A percentile compares a stretch with the other conserved stretches of the same genome.
phyloP scores from a whole-genome alignment of 2,329 filamentous ascomycete species.

The Trichoderma polysporum region DNA sequence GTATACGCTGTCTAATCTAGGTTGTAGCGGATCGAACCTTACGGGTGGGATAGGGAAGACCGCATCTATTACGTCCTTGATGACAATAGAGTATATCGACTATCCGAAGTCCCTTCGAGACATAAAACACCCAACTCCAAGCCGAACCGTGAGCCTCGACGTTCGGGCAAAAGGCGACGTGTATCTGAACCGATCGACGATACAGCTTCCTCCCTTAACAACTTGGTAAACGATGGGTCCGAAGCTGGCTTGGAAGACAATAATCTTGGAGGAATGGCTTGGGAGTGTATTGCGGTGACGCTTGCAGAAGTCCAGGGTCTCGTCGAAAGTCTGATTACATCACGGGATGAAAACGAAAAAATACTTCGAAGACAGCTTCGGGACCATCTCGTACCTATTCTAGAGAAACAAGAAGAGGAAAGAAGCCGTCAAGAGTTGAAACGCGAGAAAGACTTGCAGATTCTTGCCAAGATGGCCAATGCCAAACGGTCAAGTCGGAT shows the following conservation, averaged over 20 bases:
- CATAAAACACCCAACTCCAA: slow-evolving; percentile 56
- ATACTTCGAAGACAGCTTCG: slow-evolving; percentile 68
- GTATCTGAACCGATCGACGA: slow-evolving; percentile 40
- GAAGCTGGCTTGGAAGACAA: slow-evolving; percentile 49
- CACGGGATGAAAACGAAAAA: slow-evolving; percentile 82
- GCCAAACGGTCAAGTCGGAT: slow-evolving; percentile 92
- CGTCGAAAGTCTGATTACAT: slow-evolving; percentile 68
- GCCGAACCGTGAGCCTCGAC: slow-evolving; percentile 47
- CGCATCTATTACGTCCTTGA: slow-evolving; percentile 88
- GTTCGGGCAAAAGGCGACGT: slow-evolving; percentile 72
- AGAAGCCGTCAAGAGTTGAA: slow-evolving; percentile 68
- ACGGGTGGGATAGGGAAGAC: slow-evolving; percentile 86
- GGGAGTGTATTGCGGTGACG: slow-evolving; percentile 88
- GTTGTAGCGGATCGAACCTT: slow-evolving; percentile 69
- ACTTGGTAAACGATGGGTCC: slow-evolving; percentile 34
- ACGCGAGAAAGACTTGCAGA: slow-evolving; percentile 75
- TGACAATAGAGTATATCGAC: slow-evolving; percentile 88
- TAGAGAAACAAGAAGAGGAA: slow-evolving; percentile 75
- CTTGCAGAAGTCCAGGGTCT: slow-evolving; percentile 74
- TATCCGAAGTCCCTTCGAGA: slow-evolving; percentile 68
- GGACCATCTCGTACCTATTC: slow-evolving; percentile 76
- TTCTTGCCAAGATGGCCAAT: slow-evolving; percentile 82
- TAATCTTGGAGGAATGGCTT: slow-evolving; percentile 72
- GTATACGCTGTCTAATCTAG: slow-evolving; percentile 24
- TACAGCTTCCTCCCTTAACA: slow-evolving; percentile 39